phyloP scores from a whole-genome alignment of 768 basidiomycete species.

The Sutorius australiensis region DNA sequence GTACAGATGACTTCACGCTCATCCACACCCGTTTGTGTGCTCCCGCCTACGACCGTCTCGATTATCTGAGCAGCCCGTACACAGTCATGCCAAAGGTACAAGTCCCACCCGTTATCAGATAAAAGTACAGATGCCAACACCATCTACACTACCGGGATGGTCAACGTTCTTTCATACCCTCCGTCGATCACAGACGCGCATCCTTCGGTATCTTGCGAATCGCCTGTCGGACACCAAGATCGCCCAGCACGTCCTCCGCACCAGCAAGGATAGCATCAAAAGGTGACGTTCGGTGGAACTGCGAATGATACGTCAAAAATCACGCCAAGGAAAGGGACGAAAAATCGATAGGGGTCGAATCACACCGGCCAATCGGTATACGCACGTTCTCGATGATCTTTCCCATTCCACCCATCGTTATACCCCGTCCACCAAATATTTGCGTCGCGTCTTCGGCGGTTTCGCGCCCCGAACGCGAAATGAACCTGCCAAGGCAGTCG shows the following conservation, averaged over 20 bases:
- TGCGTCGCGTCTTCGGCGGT: conserved; percentile 70
- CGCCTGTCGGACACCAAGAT: conserved; percentile 71
- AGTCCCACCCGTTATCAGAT: too few species aligned
- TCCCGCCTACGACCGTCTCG: too few species aligned
- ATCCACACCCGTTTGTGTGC: too few species aligned
- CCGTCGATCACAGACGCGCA: background rate
- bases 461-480: conserved; percentile 52
- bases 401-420: conserved; percentile 88
- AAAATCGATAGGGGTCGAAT: too few species aligned
- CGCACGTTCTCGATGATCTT: conserved; percentile 75
- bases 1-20: too few species aligned
- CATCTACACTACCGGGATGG: background rate
- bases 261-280: conserved; percentile 86
- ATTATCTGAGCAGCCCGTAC: too few species aligned
- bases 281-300: conserved; percentile 81
- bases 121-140: background rate
- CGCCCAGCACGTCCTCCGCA: conserved; percentile 69
- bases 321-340: background rate
- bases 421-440: conserved; percentile 85
- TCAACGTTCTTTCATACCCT: background rate
- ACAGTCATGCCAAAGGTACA: too few species aligned
- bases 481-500: conserved; percentile 44
- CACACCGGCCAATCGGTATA: conserved; percentile 4
- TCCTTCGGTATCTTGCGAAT: conserved; percentile 64
- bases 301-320: background rate